Base-by-base conservation (phyloP, 2,329 filamentous ascomycete species). In the Hypoxylon sp. region DNA sequence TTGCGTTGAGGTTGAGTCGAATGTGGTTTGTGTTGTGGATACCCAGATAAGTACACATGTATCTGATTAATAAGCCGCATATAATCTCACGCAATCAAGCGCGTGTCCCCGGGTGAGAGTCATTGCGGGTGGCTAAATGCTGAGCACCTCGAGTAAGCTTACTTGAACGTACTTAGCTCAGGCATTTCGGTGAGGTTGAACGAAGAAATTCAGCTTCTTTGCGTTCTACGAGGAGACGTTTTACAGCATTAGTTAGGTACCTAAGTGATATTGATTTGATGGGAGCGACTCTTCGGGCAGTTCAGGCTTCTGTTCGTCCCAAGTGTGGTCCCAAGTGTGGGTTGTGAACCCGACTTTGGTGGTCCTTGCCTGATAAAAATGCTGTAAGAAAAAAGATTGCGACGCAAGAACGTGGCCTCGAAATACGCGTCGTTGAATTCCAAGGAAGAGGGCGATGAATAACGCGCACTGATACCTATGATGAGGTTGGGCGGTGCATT, bases 1-100 rank as follows among this genome's bases (percentile, higher is more conserved):
- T 3, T 34, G 19, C 25, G 17, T 10, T 32, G 43, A 48, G 5
- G 41, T 45, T 48, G 25, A 30, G 28, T 17, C 5, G 43, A 57
- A 36, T 48, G n/a, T 36, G 41, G 7, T 5, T 9, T 7, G 2
- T 19, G 38, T 36, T 36, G 25, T 43, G 25, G 11, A 17, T 45
- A 30, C 52, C 23, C 30, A 21, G 36, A 23, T 14, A 32, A 3
- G 14, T 28, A 48, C 3, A 36, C 13, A 34, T 14, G 43, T 25
- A 48, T 7, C 19, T 36, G 17, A 21, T 43, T 21, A 43, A 19
- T 30, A 34, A 48, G 43, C 43, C 30, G 25, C n/a, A 21, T 60
- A 38, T n/a, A 36, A 52, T 48, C 25, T 21, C 49, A 61, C 59
- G 55, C 55, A 49, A 49, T 49, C 55, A 21, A 58, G 45, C 43